Base-by-base conservation (phyloP, 129 eudicot genomes). In the Silybum marianum region DNA sequence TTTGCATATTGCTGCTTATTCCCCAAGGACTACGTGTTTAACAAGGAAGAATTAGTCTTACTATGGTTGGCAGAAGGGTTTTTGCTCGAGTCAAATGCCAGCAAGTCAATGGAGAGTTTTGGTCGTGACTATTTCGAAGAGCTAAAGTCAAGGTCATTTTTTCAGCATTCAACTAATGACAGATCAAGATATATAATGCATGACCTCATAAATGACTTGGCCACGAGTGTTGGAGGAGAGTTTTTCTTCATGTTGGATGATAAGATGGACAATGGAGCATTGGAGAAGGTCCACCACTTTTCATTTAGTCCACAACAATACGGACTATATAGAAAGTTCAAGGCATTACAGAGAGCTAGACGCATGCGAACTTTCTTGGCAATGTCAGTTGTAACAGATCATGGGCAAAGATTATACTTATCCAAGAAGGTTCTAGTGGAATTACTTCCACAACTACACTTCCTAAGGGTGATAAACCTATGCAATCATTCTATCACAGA, bases 161-260 rank as follows among this genome's bases (percentile, higher is more conserved):
- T 84, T 51, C 78, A 68, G 46, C 75, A 26, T n/a, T 67, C 21
- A 51, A 16, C 63, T 16, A 1, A 16, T 51, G 63, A 22, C n/a
- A 67, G 14, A 28, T 71, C 71, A 18, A 26, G 23, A 38, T 76
- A 8, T 13, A 74, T 74, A 58, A 73, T 81, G 81, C 85, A 85
- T 76, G 85, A 85, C 13, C 74, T 85, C 11, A 72, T 81, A 66
- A 32, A 85, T 73, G 88, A 81, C 36, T 23, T 81, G 13, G 82
- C 63, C 6, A 51, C 6, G 1, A 51, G 63, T 51, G 63, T 51
- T 51, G 63, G 63, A 51, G 63, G 63, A 51, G 63, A 51, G n/a
- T 51, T 51, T 51, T 51, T 51, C 21, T 51, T 51, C 3, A 51
- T 0, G 1, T 26, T 68, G 60, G 88, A 84, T 6, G 86, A 78